These are phyloP conservation scores for Mallotus nudiflorus DNA, from an alignment of 345 rosid species.

Conservation along the genomic window DNA sequence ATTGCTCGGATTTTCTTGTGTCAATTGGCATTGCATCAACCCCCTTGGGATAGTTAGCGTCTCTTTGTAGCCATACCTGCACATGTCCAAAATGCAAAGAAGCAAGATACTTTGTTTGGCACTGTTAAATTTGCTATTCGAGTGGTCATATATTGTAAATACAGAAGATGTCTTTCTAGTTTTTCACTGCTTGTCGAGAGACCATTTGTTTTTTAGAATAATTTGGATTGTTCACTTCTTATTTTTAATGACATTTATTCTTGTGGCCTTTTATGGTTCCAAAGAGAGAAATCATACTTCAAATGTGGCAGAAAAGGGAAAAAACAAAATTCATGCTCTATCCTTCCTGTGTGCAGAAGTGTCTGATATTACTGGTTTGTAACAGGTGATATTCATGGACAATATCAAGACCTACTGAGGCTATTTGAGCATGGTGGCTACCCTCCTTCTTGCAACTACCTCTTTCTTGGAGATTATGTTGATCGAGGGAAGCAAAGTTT, in stretches of 20 bases:
- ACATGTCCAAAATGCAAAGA: neutral
- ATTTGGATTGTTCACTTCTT: neutral
- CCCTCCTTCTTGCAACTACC: conserved; percentile 88
- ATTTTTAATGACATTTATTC: neutral
- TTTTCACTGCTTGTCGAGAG: neutral
- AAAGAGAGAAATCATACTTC: neutral
- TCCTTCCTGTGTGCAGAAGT: neutral
- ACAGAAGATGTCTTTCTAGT: neutral
- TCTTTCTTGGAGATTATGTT: conserved; percentile 94
- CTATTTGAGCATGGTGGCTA: conserved; percentile 82
- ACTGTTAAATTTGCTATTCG: neutral
- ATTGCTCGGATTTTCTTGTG: too few relatives aligned
- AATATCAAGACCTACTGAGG: conserved; percentile 89
- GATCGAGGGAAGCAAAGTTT: conserved; percentile 98
- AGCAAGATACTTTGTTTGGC: too few relatives aligned
- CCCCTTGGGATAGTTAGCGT: neutral
- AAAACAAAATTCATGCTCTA: neutral
- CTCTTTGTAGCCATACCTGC: neutral
- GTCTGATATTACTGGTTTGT: conserved; percentile 20
- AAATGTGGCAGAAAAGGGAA: neutral
- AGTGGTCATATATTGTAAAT: neutral
- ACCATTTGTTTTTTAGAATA: neutral
- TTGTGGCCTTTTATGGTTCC: neutral
- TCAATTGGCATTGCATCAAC: too few relatives aligned
- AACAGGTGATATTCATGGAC: conserved; percentile 96